Base-by-base conservation (phyloP, 2,329 filamentous ascomycete species). In the Penicillium thymicola region DNA sequence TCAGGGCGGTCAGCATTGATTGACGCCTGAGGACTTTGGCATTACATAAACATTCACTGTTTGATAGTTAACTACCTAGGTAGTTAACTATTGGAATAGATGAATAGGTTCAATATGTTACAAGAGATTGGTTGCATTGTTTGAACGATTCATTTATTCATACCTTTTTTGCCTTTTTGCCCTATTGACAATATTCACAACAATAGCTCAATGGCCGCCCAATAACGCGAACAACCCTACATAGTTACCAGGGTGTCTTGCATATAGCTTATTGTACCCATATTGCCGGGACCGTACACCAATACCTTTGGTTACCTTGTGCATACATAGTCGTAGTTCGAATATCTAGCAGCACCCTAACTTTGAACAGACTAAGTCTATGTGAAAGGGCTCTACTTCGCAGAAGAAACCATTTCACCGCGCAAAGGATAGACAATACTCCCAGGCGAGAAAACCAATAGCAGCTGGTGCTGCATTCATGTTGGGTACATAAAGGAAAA, bases 391-490 rank as follows among this genome's bases (percentile, higher is more conserved):
- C 11, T 27, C 11, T 51, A 27, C 38, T 51, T 28, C 28, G 18
- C 18, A 43, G 10, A 18, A 13, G 8, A 25, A 27, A 32, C 30
- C 16, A 25, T 13, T 25, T 14, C 23, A 48, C 21, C 38, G 45
- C n/a, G 13, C 6, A 25, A n/a, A 32, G 23, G 25, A 51, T 13
- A 48, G 21, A 43, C 13, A 44, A 28, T 40, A 59, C 38, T 50
- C 30, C 47, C 27, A 54, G 25, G 41, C 42, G 47, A 46, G 32
- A 51, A 60, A 59, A 53, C 41, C 57, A 45, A 52, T 59, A 60
- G 56, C 58, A 60, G 60, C 57, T 56, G 46, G 44, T 54, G 46
- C 55, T 54, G 60, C 57, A 55, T 55, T 58, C 60, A 58, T 58
- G 41, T 49, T 52, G 58, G 49, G 53, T 53, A 59, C 44, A 59